Percentiles rank a stretch among this genome's conserved stretches.
Evolutionary conservation across 441 rosid genomes (phyloP).

Genomic region (Erysimum pusillum): DNA sequence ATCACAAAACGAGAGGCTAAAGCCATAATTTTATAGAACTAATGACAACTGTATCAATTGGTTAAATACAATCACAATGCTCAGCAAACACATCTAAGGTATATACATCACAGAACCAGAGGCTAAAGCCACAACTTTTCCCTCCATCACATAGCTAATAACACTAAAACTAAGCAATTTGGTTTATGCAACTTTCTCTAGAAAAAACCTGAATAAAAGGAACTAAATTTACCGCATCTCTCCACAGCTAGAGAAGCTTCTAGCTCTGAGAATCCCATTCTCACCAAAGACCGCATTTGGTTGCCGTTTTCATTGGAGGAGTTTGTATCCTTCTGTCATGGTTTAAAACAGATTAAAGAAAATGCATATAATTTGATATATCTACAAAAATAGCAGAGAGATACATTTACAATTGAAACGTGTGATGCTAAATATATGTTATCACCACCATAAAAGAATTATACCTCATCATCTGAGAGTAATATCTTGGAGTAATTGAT

Average conservation of each 20-base stretch:
- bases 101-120: too few relatives aligned
- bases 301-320: constrained; percentile 49
- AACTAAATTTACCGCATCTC: constrained; percentile 72
- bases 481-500: constrained; percentile 62
- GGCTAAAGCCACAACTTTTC: too few relatives aligned
- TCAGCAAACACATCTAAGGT: too few relatives aligned
- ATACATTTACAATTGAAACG: not conserved
- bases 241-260: constrained; percentile 83
- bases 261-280: constrained; percentile 74
- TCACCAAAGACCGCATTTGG: constrained; percentile 50
- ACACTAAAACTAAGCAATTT: not conserved
- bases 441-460: not conserved
- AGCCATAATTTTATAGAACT: constrained; percentile 4
- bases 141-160: too few relatives aligned
- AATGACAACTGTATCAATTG: too few relatives aligned
- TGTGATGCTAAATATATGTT: not conserved
- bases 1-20: constrained; percentile 23
- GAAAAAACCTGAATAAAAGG: constrained; percentile 3
- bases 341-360: not conserved
- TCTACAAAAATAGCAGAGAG: constrained; percentile 4
- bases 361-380: not conserved
- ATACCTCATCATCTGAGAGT: constrained; percentile 70
- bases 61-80: too few relatives aligned
- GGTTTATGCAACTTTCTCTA: not conserved
- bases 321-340: constrained; percentile 31